phyloP scores from a whole-genome alignment of 805 yeast genomes.

The Suhomyces kilbournensis region DNA sequence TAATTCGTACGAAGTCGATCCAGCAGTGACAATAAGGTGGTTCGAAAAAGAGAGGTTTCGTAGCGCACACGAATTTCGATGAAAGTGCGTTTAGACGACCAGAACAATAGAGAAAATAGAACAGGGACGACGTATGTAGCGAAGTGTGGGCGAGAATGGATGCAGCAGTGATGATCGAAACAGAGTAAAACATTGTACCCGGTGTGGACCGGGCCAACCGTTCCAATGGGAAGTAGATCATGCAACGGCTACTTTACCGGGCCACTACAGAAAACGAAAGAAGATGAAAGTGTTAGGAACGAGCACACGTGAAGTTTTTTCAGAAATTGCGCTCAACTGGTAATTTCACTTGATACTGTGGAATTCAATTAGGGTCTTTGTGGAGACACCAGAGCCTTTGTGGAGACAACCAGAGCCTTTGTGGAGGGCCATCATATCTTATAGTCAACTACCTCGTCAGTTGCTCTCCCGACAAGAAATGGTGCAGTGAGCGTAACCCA shows the following conservation, averaged over 20 bases:
- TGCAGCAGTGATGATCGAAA: not conserved
- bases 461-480: not conserved
- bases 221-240: no score
- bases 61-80: not conserved
- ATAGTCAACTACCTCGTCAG: not conserved
- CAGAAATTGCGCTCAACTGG: no score
- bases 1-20: not conserved
- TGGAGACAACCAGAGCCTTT: no score
- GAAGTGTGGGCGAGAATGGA: not conserved
- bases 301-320: no score
- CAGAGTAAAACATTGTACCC: no score
- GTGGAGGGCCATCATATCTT: not conserved
- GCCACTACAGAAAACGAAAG: no score
- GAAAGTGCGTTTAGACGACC: not conserved
- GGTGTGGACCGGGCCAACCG: no score
- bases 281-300: no score
- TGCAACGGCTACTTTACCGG: no score
- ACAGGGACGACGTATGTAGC: not conserved
- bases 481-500: not conserved
- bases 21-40: not conserved
- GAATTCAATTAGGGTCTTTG: no score
- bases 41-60: not conserved
- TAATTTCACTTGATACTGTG: no score
- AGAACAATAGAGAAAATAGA: slow-evolving; percentile 1
- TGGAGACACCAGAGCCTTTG: no score